Evolutionary conservation across 78 protist genomes (phyloP).

Genomic region (Protostelium mycophagum): DNA sequence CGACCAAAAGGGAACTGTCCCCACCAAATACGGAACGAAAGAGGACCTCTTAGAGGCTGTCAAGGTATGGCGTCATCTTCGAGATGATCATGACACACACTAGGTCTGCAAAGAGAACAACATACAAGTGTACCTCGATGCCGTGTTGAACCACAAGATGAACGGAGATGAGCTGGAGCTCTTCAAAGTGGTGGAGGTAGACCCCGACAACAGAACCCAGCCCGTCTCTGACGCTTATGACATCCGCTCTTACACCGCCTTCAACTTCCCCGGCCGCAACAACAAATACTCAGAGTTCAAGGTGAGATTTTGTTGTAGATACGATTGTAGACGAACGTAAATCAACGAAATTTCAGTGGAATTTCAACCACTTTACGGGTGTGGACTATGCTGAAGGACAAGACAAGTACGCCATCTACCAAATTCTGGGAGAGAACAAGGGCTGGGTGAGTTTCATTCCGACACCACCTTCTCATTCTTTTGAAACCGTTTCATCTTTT

Average conservation of each 20-base stretch:
- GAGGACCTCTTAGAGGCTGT: constrained; percentile 10
- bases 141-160: constrained; percentile 19
- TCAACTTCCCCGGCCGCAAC: constrained; percentile 19
- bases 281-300: neutral
- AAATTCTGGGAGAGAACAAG: neutral
- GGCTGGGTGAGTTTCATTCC: constrained; percentile 3
- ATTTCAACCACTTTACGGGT: constrained; percentile 4
- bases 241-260: constrained; percentile 10
- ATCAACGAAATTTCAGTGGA: neutral
- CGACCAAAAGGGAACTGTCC: constrained; percentile 22
- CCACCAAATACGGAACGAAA: constrained; percentile 24
- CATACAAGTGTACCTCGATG: constrained; percentile 15
- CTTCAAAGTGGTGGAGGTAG: neutral
- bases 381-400: constrained; percentile 1
- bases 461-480: too few relatives aligned
- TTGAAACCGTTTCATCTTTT: too few relatives aligned
- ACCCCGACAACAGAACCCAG: neutral
- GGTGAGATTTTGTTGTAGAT: neutral
- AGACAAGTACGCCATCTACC: constrained; percentile 4
- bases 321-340: neutral
- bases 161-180: constrained; percentile 12
- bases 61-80: neutral
- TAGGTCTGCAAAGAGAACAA: neutral
- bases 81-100: too few relatives aligned
- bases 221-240: constrained; percentile 16